phyloP scores from a whole-genome alignment of 345 rosid genomes.

The Mangifera indica region DNA sequence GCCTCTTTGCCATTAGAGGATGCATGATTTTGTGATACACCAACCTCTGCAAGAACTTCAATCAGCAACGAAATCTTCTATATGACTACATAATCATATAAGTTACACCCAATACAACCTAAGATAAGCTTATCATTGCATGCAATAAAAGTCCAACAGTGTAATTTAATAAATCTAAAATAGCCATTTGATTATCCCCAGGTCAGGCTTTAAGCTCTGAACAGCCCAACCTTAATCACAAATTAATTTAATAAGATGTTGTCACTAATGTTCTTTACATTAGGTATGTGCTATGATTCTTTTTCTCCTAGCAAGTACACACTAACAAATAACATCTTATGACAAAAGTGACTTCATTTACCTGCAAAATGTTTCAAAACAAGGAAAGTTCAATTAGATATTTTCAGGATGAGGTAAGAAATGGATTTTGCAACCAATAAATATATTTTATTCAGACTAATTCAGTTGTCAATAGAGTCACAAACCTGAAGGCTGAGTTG shows the following conservation, averaged over 20 bases:
- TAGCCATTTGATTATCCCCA: neutral
- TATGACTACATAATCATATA: neutral
- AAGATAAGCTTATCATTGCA: neutral
- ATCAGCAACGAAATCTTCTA: constrained; percentile 16
- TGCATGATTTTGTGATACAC: constrained; percentile 48
- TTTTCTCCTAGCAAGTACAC: neutral
- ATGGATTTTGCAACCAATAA: no score
- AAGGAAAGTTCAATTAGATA: no score
- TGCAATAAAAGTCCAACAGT: neutral
- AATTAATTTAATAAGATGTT: neutral
- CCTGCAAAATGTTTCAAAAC: no score
- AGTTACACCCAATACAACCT: no score
- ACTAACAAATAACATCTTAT: neutral
- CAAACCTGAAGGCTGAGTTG: constrained; percentile 56
- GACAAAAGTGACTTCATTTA: neutral
- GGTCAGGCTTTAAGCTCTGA: neutral
- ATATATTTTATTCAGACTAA: neutral
- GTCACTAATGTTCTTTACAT: neutral
- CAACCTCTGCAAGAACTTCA: constrained; percentile 54
- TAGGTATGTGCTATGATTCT: neutral
- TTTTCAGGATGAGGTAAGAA: no score
- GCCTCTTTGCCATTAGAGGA: constrained; percentile 49
- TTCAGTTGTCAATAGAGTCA: constrained; percentile 4
- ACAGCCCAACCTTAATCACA: constrained; percentile 1
- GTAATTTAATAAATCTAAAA: neutral